Base-by-base conservation (phyloP, 805 yeast genomes). In the Blastobotrys peoriensis region DNA sequence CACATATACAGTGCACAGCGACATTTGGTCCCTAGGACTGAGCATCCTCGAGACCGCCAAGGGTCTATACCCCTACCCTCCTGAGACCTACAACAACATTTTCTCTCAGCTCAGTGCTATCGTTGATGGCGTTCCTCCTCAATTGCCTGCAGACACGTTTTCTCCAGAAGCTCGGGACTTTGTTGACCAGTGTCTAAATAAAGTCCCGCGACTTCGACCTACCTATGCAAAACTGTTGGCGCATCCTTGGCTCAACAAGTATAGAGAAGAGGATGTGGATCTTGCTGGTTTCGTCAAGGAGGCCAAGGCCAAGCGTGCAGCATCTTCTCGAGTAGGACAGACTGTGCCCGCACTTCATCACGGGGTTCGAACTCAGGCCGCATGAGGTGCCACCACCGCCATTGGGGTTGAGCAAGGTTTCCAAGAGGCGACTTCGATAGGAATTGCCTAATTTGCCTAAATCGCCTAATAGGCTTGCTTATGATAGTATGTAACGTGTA, bases 61-160 rank as follows among this genome's bases (percentile, higher is more conserved):
- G 43, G 98, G 98, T 8, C 71, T 77, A 46, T 93, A 91, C 63
- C 98, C 98, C n/a, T 93, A 91, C 58, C 96, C 97, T 4, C 84
- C 96, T 1, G 98, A 93, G 57, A 84, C 96, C 2, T 88, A 79
- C 58, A 86, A 79, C 52, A 87, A 86, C 62, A 86, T 93, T 9
- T 89, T 93, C 58, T 83, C 93, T 4, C 98, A 93, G 65, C 73
- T 93, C 52, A 83, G 87, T 65, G 98, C 97, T 2, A 93, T 93
- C 57, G 97, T 93, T n/a, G 94, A 86, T 60, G 96, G 95, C 8
- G 88, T 84, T 21, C 87, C 96, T 3, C 96, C 96, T n/a, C 68
- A 69, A 38, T 68, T 88, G 43, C 89, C 89, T 15, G 65, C 70
- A 2, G 75, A 64, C 41, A 67, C 65, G 54, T 93, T 76, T 60